Evolutionary conservation across 2,329 filamentous ascomycete species (phyloP).

Genomic region (Fusarium denticulatum): DNA sequence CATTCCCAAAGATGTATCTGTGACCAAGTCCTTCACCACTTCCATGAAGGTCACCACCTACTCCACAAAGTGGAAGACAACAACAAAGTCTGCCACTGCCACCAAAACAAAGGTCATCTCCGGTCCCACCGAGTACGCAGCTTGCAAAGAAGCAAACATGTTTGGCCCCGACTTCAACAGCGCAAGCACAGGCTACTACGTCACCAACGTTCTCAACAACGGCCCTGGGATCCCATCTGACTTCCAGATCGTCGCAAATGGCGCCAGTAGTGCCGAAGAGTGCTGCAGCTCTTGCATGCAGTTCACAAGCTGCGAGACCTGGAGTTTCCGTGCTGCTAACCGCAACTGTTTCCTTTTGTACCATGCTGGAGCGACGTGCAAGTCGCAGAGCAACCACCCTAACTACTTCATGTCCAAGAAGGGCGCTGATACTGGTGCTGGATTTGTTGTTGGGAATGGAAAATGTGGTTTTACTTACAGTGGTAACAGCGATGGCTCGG

Average conservation of each 20-base stretch:
- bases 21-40: background rate
- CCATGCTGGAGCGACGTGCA: background rate
- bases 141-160: background rate
- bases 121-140: background rate
- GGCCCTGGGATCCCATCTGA: slow-evolving; percentile 6
- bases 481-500: background rate
- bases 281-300: slow-evolving; percentile 12
- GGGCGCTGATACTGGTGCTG: background rate
- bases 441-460: background rate
- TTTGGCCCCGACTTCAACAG: slow-evolving; percentile 14
- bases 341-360: slow-evolving; percentile 19
- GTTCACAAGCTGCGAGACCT: background rate
- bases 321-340: background rate
- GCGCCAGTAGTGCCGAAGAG: background rate
- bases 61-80: background rate
- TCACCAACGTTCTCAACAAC: slow-evolving; percentile 13
- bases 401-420: slow-evolving; percentile 15
- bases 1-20: slow-evolving; percentile 1
- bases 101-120: slow-evolving; percentile 4
- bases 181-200: background rate
- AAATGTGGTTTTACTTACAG: slow-evolving; percentile 9
- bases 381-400: background rate
- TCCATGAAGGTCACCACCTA: slow-evolving; percentile 5
- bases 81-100: background rate
- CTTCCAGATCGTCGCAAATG: slow-evolving; percentile 1